Evolutionary conservation across 768 basidiomycete species (phyloP), one percentile per base, ranked within the genome.

Genomic region (Hirschioporus abietinus): DNA sequence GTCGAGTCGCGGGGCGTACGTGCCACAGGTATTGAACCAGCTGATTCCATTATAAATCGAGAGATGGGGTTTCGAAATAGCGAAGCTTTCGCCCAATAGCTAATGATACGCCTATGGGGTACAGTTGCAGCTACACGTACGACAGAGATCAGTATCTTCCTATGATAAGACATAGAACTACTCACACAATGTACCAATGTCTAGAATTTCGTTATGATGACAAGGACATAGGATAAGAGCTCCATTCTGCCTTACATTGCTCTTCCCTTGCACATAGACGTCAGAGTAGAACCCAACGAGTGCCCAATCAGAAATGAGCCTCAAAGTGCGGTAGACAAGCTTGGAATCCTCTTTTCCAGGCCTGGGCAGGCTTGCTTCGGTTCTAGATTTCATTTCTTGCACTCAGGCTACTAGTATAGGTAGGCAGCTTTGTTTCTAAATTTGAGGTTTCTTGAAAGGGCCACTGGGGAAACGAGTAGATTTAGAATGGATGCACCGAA

Each of bases 11-110:
- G 85, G 35, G 81, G 87, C 72, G 86, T 87, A 30, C 90, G 76
- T 67, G 85, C 80, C 23, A 92, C 88, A n/a, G 89, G 87, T 67
- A 92, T 89, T 68, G 88, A 89, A 5, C 88, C 89, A 0, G 87
- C 84, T 60, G 88, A 86, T 4, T 79, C 77, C 35, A 91, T 77
- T 52, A 91, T 74, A 0, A 79, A 78, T 0, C 82, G 79, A 1
- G 79, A 70, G 0, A 88, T 70, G 0, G 86, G 86, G 68, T 88
- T 85, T 26, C 77, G 78, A 76, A 92, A 92, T 71, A 92, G 78
- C 0, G 79, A 83, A 27, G 88, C 84, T 72, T 91, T 92, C n/a
- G 88, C 88, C 88, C 90, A 86, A 74, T 82, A 86, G 65, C 84
- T 86, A 35, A 92, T 74, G 58, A 78, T 80, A 27, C 87, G 82